These are phyloP conservation scores for Poa pratensis DNA, from an alignment of 176 grass and related monocot genomes.

Conservation along the genomic window DNA sequence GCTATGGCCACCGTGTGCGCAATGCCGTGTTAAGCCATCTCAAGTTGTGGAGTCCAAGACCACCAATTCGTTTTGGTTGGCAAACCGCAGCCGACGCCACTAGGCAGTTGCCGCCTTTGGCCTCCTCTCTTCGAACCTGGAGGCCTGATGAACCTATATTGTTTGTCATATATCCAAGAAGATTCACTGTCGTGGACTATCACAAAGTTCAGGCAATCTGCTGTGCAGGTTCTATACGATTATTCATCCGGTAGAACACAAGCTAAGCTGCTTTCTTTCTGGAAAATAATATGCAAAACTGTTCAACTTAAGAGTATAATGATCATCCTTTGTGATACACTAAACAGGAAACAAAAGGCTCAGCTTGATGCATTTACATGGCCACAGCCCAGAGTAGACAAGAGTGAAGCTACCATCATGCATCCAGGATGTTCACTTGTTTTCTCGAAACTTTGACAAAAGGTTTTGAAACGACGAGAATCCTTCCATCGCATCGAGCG, in stretches of 20 bases:
- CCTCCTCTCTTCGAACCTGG: too few relatives aligned
- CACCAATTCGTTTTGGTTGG: too few relatives aligned
- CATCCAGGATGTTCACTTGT: conserved; percentile 28
- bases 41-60: too few relatives aligned
- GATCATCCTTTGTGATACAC: neutral
- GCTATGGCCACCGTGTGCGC: too few relatives aligned
- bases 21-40: too few relatives aligned
- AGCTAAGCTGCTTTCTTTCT: conserved; percentile 5
- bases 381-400: neutral
- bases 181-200: neutral
- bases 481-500: conserved; percentile 34
- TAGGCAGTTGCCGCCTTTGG: too few relatives aligned
- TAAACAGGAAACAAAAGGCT: conserved; percentile 30
- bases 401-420: neutral
- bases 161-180: neutral
- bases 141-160: neutral
- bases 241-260: neutral
- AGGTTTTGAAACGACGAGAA: conserved; percentile 59
- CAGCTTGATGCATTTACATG: conserved; percentile 45
- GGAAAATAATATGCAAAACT: conserved; percentile 28
- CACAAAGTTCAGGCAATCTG: neutral
- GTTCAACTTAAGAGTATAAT: conserved; percentile 28
- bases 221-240: neutral
- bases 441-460: conserved; percentile 52
- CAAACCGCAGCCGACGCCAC: too few relatives aligned